Percentiles rank a stretch among this genome's conserved stretches.
Conservation (phyloP, 352 stramenopile species). For the Phytophthora pluvialis region DNA sequence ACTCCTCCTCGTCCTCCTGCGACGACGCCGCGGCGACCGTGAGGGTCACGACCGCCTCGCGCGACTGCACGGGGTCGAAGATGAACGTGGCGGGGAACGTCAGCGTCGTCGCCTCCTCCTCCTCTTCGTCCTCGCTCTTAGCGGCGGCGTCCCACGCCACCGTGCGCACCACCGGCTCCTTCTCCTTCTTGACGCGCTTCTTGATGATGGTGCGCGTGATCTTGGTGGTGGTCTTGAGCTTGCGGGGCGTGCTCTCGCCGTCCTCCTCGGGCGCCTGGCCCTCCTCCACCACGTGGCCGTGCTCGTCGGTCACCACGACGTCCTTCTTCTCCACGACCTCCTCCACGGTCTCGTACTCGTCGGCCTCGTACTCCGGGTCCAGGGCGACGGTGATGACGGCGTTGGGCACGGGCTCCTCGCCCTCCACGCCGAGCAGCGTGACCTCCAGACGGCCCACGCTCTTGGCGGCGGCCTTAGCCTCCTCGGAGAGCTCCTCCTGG, state of each 20-base stretch:
- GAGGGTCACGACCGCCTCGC: conserved; percentile 79
- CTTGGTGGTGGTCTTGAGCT: conserved; percentile 69
- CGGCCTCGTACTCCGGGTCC: conserved; percentile 79
- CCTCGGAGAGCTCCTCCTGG: conserved; percentile 35
- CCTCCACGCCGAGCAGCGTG: conserved; percentile 60
- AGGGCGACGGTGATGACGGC: conserved; percentile 71
- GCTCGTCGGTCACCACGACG: conserved; percentile 54
- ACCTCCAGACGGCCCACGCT: conserved; percentile 79
- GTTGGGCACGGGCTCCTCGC: conserved; percentile 56
- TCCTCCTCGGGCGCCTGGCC: conserved; percentile 42
- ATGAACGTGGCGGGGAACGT: conserved; percentile 75
- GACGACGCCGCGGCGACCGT: conserved; percentile 47
- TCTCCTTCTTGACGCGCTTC: conserved; percentile 66
- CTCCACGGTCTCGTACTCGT: conserved; percentile 62
- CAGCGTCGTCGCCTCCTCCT: conserved; percentile 12
- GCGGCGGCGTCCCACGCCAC: conserved; percentile 39
- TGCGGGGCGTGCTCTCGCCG: conserved; percentile 42
- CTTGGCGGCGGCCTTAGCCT: conserved; percentile 50
- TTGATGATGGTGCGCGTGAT: conserved; percentile 61
- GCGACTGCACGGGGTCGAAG: conserved; percentile 86
- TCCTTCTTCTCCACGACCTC: conserved; percentile 65
- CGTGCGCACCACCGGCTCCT: conserved; percentile 48
- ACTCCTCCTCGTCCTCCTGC: conserved; percentile 59
- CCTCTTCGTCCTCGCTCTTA: conserved; percentile 13
- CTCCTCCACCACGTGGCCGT: conserved; percentile 53